Evolutionary conservation across 1,284 basidiomycete species (phyloP).

Genomic region (Melampsora americana): DNA sequence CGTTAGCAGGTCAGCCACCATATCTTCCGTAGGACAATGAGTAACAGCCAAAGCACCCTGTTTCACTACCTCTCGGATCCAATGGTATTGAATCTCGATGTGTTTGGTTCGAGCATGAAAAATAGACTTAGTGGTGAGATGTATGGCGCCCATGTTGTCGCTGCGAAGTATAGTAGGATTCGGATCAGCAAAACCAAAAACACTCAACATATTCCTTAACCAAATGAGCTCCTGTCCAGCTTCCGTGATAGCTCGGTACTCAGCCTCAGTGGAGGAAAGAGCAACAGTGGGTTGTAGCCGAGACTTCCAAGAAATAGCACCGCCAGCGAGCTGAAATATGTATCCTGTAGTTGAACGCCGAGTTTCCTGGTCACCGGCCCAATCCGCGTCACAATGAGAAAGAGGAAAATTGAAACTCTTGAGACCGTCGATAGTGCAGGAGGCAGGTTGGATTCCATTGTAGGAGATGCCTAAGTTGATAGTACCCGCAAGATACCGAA

Average conservation of each 20-base stretch:
- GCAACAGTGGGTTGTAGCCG: slow-evolving; percentile 3
- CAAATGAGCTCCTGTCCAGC: slow-evolving; percentile 12
- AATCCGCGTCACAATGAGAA: slow-evolving; percentile 5
- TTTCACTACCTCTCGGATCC: no score
- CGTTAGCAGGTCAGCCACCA: no score
- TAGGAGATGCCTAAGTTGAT: not conserved
- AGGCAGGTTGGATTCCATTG: not conserved
- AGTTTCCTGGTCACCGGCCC: not conserved
- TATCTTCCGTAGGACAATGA: no score
- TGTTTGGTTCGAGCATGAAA: no score
- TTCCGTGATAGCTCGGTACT: not conserved
- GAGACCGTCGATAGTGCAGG: not conserved
- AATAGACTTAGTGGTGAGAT: no score
- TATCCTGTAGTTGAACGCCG: not conserved
- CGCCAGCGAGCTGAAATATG: not conserved
- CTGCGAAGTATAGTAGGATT: not conserved
- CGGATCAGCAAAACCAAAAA: not conserved
- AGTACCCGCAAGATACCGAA: not conserved
- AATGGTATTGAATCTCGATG: no score
- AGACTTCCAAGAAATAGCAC: slow-evolving; percentile 9
- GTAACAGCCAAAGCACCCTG: no score
- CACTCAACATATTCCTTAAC: not conserved
- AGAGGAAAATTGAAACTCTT: no score
- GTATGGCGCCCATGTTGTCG: no score
- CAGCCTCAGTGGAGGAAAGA: slow-evolving; percentile 4